Conservation (phyloP, 2,329 filamentous ascomycete genomes). For the Diaporthe eres region DNA sequence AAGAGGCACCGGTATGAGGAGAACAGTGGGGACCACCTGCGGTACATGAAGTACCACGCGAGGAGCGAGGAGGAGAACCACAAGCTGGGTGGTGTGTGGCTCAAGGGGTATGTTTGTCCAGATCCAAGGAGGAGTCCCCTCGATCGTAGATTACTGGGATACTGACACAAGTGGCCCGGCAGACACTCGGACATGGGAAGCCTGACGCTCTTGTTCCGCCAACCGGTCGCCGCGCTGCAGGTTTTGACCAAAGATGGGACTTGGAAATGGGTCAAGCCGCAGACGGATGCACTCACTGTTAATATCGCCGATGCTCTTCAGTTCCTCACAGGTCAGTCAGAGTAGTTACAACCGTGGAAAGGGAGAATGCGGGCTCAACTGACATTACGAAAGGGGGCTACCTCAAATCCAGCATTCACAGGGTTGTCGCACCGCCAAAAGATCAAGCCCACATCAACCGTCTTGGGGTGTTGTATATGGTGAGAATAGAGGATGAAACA, state of each 20-base stretch:
- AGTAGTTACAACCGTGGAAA: background rate
- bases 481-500: slow-evolving; percentile 53
- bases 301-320: slow-evolving; percentile 63
- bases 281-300: slow-evolving; percentile 58
- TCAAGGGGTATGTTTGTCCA: slow-evolving; percentile 46
- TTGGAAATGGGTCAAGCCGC: slow-evolving; percentile 50
- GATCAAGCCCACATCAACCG: slow-evolving; percentile 56
- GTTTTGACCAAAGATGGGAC: slow-evolving; percentile 59
- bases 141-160: no score
- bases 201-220: slow-evolving; percentile 68
- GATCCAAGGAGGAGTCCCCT: no score
- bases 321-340: slow-evolving; percentile 55
- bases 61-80: slow-evolving; percentile 57
- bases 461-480: slow-evolving; percentile 62
- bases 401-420: slow-evolving; percentile 53
- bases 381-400: slow-evolving; percentile 48
- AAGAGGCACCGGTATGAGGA: slow-evolving; percentile 68
- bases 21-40: slow-evolving; percentile 68
- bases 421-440: slow-evolving; percentile 51
- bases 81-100: slow-evolving; percentile 53
- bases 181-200: slow-evolving; percentile 66
- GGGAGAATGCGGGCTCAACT: background rate
- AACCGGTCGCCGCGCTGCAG: slow-evolving; percentile 68
- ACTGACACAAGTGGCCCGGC: background rate
- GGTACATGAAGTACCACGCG: slow-evolving; percentile 70